A percentile compares a stretch with the other conserved stretches of the same genome.
Conservation (phyloP, 345 rosid species). For the Pseudoturritis turrita region DNA sequence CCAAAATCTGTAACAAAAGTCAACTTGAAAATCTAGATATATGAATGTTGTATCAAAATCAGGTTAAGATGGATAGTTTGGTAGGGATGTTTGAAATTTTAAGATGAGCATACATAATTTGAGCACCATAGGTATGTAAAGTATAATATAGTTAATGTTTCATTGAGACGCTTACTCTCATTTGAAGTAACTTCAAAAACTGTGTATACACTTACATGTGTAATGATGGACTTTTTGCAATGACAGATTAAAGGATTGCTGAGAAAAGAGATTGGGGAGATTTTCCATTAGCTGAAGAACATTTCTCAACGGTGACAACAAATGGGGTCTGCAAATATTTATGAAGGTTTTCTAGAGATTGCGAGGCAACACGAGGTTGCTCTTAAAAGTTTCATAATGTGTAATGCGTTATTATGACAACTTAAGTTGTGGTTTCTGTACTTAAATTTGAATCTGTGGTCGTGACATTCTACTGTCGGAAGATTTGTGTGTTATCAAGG, state of each 20-base stretch:
- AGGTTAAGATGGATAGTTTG: neutral
- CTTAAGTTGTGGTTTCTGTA: neutral
- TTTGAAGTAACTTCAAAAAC: neutral
- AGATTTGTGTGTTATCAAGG: neutral
- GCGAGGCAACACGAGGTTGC: slow-evolving; percentile 16
- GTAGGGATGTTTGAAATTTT: neutral
- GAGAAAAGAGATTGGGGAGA: slow-evolving; percentile 21
- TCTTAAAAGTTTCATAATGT: neutral
- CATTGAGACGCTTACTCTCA: neutral
- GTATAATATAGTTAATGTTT: neutral
- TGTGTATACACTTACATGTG: neutral
- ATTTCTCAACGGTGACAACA: neutral
- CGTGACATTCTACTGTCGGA: neutral
- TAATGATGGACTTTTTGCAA: neutral
- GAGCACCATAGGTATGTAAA: neutral
- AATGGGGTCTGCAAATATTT: neutral
- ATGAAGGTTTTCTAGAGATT: slow-evolving; percentile 3
- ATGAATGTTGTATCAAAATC: neutral
- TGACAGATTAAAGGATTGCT: slow-evolving; percentile 26
- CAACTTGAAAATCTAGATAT: neutral
- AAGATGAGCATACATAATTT: neutral
- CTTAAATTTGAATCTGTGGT: neutral
- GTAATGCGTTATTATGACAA: neutral
- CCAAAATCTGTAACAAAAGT: neutral
- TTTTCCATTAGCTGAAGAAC: slow-evolving; percentile 4